A percentile compares a stretch with the other conserved stretches of the same genome.
These are phyloP conservation scores for Alternaria brassicicola DNA, from an alignment of 2,329 filamentous ascomycete genomes.

Conservation along the genomic window DNA sequence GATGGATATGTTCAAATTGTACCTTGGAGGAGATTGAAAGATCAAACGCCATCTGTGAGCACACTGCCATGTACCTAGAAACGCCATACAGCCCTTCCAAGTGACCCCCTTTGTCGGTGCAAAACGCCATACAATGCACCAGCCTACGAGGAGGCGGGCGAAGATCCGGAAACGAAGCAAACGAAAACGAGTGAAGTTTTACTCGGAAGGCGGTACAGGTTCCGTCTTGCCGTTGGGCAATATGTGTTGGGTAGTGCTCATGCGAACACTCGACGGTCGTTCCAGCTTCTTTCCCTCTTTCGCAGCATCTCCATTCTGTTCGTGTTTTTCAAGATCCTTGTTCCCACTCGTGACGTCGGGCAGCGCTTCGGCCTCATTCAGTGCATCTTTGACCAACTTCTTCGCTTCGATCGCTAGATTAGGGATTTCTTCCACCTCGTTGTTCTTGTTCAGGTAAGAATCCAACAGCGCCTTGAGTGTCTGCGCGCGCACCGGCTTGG, in stretches of 20 bases:
- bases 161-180: not conserved
- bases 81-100: not conserved
- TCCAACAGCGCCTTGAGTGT: conserved; percentile 85
- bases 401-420: conserved; percentile 56
- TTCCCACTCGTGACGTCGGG: conserved; percentile 1
- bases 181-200: not conserved
- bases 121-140: conserved; percentile 14
- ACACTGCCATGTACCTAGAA: not conserved
- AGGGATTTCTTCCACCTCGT: conserved; percentile 44
- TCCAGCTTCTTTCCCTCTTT: conserved; percentile 11
- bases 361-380: conserved; percentile 26
- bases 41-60: not conserved
- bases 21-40: not conserved
- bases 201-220: conserved; percentile 6
- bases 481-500: conserved; percentile 90
- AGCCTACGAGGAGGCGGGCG: not conserved
- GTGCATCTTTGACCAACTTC: conserved; percentile 48
- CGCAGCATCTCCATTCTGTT: not conserved
- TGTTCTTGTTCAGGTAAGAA: conserved; percentile 63
- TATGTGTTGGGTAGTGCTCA: conserved; percentile 22
- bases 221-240: conserved; percentile 17
- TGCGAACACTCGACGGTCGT: conserved; percentile 23
- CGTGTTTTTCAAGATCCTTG: not conserved
- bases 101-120: not conserved
- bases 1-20: not conserved